Percentiles rank a stretch among this genome's conserved stretches.
Evolutionary conservation across 108 stramenopile species (phyloP).

Genomic region (Aurantiochytrium sp.): DNA sequence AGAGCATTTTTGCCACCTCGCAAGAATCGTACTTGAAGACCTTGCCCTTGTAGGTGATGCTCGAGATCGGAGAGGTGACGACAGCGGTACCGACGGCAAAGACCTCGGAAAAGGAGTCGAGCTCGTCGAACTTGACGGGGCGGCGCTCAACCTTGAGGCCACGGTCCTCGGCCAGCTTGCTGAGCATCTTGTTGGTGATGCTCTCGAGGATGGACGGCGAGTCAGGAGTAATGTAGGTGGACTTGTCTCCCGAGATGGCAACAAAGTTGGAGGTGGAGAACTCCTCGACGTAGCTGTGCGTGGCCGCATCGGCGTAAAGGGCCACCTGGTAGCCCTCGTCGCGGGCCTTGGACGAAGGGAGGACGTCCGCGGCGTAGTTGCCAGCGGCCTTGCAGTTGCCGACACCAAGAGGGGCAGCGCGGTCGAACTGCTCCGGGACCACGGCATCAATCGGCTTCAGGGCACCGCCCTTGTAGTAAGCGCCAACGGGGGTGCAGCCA

Average conservation of each 20-base stretch:
- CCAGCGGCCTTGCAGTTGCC: conserved; percentile 93
- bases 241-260: conserved; percentile 69
- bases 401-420: conserved; percentile 91
- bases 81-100: conserved; percentile 96
- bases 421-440: conserved; percentile 85
- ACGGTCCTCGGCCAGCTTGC: conserved; percentile 77
- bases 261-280: conserved; percentile 97
- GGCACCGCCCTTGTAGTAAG: conserved; percentile 95
- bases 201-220: conserved; percentile 78
- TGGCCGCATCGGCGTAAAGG: conserved; percentile 86
- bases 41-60: conserved; percentile 57
- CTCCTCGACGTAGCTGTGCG: conserved; percentile 81
- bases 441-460: conserved; percentile 73
- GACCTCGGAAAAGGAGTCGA: conserved; percentile 78
- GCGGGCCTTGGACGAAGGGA: conserved; percentile 88
- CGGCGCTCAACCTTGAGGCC: conserved; percentile 80
- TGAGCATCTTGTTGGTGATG: conserved; percentile 93
- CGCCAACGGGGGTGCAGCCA: conserved; percentile 87
- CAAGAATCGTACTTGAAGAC: conserved; percentile 43
- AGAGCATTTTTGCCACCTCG: conserved; percentile 72
- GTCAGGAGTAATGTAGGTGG: conserved; percentile 78
- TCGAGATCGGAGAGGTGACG: conserved; percentile 86
- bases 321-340: conserved; percentile 92
- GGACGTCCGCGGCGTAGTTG: conserved; percentile 94
- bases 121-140: conserved; percentile 62